A percentile compares a stretch with the other conserved stretches of the same genome.
Conservation (phyloP, 176 grass and related monocot genomes). For the Leersia perrieri region DNA sequence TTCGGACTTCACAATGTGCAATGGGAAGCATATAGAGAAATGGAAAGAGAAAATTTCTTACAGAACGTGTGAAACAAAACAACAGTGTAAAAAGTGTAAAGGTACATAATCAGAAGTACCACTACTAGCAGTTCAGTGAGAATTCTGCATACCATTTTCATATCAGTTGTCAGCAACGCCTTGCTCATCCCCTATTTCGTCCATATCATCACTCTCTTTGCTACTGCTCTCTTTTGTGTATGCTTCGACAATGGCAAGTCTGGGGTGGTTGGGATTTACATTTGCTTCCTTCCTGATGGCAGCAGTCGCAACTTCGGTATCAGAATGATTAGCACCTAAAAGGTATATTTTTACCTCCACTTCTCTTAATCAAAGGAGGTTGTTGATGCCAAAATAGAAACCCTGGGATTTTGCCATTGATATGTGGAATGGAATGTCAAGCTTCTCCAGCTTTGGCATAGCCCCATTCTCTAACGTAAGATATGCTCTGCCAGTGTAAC, state of each 20-base stretch:
- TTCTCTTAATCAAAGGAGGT: background rate
- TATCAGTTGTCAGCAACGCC: background rate
- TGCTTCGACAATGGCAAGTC: background rate
- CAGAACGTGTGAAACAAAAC: no score
- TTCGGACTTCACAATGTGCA: background rate
- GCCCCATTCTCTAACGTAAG: background rate
- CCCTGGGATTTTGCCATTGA: background rate
- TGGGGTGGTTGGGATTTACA: background rate
- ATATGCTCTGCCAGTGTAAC: fast-evolving
- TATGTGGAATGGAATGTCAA: background rate
- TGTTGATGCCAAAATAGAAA: background rate
- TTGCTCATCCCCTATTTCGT: background rate
- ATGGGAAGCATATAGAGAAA: background rate
- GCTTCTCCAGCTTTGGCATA: background rate
- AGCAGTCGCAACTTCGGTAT: background rate
- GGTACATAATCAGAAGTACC: background rate
- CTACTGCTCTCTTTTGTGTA: background rate
- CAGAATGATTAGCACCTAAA: background rate
- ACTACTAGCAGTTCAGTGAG: background rate
- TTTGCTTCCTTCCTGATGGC: background rate
- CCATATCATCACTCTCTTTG: no score
- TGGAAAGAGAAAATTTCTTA: no score
- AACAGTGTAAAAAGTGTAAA: background rate
- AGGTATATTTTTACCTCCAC: background rate
- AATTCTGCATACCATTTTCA: background rate